These are phyloP conservation scores for Solanum pennellii DNA, from an alignment of 257 asterid species.

Conservation along the genomic window DNA sequence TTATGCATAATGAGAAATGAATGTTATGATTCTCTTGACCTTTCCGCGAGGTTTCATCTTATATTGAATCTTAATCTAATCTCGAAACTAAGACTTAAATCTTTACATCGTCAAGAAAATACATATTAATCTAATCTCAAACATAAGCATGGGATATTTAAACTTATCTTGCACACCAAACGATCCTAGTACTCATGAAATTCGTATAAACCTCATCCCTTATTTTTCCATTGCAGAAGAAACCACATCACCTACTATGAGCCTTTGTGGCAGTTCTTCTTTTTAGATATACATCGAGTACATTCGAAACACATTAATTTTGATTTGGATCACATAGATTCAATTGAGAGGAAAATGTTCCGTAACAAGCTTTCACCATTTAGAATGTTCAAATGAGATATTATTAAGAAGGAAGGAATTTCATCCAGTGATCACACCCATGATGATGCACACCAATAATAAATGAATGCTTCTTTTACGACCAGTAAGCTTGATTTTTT, in stretches of 20 bases:
- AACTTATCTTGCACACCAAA: not conserved
- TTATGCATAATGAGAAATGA: too few species aligned
- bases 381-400: not conserved
- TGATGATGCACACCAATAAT: not conserved
- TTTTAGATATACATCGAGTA: not conserved
- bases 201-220: not conserved
- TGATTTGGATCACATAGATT: not conserved
- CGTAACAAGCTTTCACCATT: not conserved
- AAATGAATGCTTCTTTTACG: not conserved
- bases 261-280: not conserved
- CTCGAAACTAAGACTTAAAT: not conserved
- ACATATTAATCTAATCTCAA: not conserved
- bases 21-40: not conserved
- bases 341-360: not conserved
- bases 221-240: not conserved
- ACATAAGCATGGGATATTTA: not conserved
- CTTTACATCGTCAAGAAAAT: not conserved
- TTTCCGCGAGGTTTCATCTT: not conserved
- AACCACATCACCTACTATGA: not conserved
- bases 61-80: too few species aligned
- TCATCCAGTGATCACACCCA: not conserved
- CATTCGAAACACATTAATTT: not conserved
- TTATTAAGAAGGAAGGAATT: not conserved
- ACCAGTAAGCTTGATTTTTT: too few species aligned
- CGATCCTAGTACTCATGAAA: not conserved